These are phyloP conservation scores for Taiozyma sp. DNA, from an alignment of 1,139 yeast species.

Conservation along the genomic window DNA sequence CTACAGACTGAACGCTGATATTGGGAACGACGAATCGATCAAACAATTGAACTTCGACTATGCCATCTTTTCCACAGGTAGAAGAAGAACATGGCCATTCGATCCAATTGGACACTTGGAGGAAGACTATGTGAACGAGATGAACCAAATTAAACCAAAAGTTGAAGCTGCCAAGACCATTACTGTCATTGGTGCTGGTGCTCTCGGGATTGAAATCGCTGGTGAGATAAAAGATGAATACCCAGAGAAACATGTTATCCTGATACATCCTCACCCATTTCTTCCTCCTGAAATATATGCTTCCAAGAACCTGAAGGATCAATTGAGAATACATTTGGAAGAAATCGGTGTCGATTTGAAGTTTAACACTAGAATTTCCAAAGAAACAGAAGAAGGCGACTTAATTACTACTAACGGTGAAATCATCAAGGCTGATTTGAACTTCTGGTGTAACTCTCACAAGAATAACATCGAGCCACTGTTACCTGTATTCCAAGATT, in stretches of 20 bases:
- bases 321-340: constrained; percentile 34
- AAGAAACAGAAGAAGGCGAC: constrained; percentile 18
- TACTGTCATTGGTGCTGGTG: constrained; percentile 28
- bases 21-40: constrained; percentile 8
- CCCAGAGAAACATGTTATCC: constrained; percentile 20
- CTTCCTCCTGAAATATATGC: constrained; percentile 19
- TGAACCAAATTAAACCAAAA: constrained; percentile 20
- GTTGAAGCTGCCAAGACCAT: constrained; percentile 19
- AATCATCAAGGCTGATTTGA: constrained; percentile 43
- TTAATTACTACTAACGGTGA: constrained; percentile 20
- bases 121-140: constrained; percentile 24
- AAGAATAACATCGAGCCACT: constrained; percentile 33
- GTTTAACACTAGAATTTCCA: constrained; percentile 19
- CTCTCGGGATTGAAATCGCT: constrained; percentile 27
- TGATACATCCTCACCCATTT: constrained; percentile 24
- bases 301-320: constrained; percentile 13
- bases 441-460: constrained; percentile 41
- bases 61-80: constrained; percentile 44
- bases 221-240: constrained; percentile 27
- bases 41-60: constrained; percentile 41
- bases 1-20: constrained; percentile 8
- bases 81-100: constrained; percentile 49
- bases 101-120: constrained; percentile 36
- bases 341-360: constrained; percentile 31
- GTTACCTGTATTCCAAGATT: constrained; percentile 17